Base-by-base conservation (phyloP, 371 early-diverging fungal genomes). In the Entomophthora muscae region DNA sequence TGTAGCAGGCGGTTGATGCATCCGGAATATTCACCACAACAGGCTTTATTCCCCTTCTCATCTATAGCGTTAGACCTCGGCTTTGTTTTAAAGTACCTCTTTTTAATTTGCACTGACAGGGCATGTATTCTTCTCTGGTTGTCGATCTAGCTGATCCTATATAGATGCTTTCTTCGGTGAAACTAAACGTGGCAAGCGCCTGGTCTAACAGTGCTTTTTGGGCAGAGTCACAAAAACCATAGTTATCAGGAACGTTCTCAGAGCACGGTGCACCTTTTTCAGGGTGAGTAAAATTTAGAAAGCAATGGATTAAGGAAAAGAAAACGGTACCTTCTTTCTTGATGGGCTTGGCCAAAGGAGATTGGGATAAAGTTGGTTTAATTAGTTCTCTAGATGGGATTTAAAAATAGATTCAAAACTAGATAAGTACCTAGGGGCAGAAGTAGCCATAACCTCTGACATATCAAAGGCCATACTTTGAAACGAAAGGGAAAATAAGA, bases 1-100 rank as follows among this genome's bases (percentile, higher is more conserved):
- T 87, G 86, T 65, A 95, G 75, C 70, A 83, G 81, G 57, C 95
- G 76, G 71, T 98, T 98, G 71, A 96, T 92, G 73, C 98, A 98
- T 32, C 78, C 73, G 74, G 71, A 52, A 72, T 76, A 2, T 69
- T 32, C 26, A 66, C 52, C 33, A 27, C 59, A 52, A 2, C 23
- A 29, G 17, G 3, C 26, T 64, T 61, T 55, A n/a, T 33, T 61
- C 52, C 61, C 57, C 33, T 53, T 29, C 24, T 10, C 23, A 23
- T 30, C 26, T 57, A 53, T 17, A 57, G 32, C 28, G 30, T 57
- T 32, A 26, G 10, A 33, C 52, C 63, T 52, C 7, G 22, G 23
- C 12, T 58, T 24, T 30, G 2, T 31, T 30, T 32, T n/a, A 53
- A 24, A 28, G 59, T 70, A 83, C 83, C 82, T 26, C 81, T 79